These are phyloP conservation scores for Samsoniella hepiali DNA, from an alignment of 2,329 filamentous ascomycete genomes.

Conservation along the genomic window DNA sequence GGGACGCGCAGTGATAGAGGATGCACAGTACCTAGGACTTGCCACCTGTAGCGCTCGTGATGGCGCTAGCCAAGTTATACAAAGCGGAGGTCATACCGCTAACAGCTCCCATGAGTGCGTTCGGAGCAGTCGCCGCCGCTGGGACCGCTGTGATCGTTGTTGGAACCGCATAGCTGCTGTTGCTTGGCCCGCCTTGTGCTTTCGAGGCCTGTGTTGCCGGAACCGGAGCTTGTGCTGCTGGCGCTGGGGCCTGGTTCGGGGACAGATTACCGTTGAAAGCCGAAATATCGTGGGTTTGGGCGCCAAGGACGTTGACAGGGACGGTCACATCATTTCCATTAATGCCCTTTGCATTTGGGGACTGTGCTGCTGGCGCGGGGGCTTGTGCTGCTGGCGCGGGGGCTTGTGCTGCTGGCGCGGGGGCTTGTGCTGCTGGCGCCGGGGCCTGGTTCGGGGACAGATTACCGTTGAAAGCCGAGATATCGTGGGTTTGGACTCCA, in stretches of 20 bases:
- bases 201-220: not conserved
- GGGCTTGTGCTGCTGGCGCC: not conserved
- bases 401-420: not conserved
- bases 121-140: not conserved
- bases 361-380: not conserved
- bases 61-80: not conserved
- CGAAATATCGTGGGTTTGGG: not conserved
- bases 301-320: not conserved
- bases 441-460: not conserved
- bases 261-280: constrained; percentile 1
- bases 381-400: not conserved
- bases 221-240: not conserved
- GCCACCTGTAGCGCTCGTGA: not conserved
- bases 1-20: not conserved
- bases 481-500: not conserved
- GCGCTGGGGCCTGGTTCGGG: not conserved
- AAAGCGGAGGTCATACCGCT: not conserved
- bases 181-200: not conserved
- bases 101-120: not conserved
- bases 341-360: not conserved
- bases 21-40: not conserved
- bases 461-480: constrained; percentile 3
- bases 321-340: not conserved
- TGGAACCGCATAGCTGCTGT: not conserved
- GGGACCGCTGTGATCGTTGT: not conserved